Evolutionary conservation across 805 yeast species (phyloP), one percentile per base, ranked within the genome.

Genomic region (Lachancea sp.): DNA sequence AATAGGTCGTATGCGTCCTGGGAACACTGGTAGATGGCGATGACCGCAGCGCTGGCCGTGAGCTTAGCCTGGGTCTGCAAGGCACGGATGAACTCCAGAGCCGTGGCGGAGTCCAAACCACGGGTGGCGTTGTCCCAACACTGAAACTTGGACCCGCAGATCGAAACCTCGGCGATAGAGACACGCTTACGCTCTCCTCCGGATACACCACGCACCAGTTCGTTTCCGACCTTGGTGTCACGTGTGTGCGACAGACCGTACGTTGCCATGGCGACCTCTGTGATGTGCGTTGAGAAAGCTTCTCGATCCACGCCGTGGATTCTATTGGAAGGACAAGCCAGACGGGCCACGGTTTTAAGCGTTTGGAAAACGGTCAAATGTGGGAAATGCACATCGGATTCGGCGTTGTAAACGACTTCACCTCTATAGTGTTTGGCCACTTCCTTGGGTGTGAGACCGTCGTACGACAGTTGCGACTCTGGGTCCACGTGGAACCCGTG

Each of bases 161-260:
- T 74, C 38, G 82, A 67, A 1, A 85, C 85, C 65, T 85, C 95
- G 10, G 89, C 87, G 55, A 85, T 80, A 10, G 91, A 82, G 2
- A 85, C 91, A 69, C 95, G 77, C 65, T 85, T 84, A 53, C 95
- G 71, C 67, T 85, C 93, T 71, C 95, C 93, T 57, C 95, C 91
- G 42, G 91, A 81, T 34, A 82, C 85, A 68, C 88, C 85, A 60
- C 86, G 73, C 26, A 82, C 73, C 34, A 74, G 69, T 49, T 78
- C 83, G 56, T 73, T 73, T 48, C 85, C 85, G 30, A 79, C 84
- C 51, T 74, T 75, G 15, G 84, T 78, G 58, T 76, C 67, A 49
- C 70, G 69, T 5, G 85, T 77, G 59, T 79, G 85, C 8, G 73
- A 65, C 34, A 82, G 67, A 48, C 85, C 87, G 56, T 77, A 81